Conservation (phyloP, 163 green algal genomes). For the Coccomyxa subellipsoidea region DNA sequence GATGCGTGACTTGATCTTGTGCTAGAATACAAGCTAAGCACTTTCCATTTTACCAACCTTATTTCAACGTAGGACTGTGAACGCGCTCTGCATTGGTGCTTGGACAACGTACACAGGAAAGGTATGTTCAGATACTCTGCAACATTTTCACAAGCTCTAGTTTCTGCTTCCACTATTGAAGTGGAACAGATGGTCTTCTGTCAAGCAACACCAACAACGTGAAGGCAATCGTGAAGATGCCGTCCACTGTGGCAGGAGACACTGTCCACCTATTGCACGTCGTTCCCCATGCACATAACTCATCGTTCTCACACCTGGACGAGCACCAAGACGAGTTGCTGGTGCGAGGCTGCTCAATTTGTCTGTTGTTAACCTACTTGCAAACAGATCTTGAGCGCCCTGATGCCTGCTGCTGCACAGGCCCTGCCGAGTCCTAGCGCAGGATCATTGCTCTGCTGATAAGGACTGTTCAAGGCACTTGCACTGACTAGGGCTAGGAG, state of each 20-base stretch:
- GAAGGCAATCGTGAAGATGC: too few relatives aligned
- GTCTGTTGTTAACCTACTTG: background rate
- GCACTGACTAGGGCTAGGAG: too few relatives aligned
- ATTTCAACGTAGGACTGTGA: constrained; percentile 7
- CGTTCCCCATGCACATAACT: background rate
- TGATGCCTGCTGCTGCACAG: background rate
- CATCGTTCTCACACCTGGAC: background rate
- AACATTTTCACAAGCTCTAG: background rate
- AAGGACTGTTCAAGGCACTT: too few relatives aligned
- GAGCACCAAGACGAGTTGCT: constrained; percentile 8
- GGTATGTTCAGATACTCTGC: background rate
- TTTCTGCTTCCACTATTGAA: background rate
- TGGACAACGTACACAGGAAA: constrained; percentile 18
- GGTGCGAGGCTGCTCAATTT: background rate
- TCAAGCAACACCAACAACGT: too few relatives aligned
- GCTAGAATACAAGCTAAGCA: too few relatives aligned
- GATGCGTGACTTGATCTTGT: too few relatives aligned
- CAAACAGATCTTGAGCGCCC: too few relatives aligned
- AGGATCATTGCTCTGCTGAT: too few relatives aligned
- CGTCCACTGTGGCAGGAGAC: too few relatives aligned
- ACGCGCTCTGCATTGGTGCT: constrained; percentile 5
- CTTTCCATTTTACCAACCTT: too few relatives aligned
- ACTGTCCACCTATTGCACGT: constrained; percentile 11
- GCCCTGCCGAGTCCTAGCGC: too few relatives aligned
- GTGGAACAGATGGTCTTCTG: too few relatives aligned